These are phyloP conservation scores for Cercospora berteroae DNA, from an alignment of 2,329 filamentous ascomycete genomes.

Conservation along the genomic window DNA sequence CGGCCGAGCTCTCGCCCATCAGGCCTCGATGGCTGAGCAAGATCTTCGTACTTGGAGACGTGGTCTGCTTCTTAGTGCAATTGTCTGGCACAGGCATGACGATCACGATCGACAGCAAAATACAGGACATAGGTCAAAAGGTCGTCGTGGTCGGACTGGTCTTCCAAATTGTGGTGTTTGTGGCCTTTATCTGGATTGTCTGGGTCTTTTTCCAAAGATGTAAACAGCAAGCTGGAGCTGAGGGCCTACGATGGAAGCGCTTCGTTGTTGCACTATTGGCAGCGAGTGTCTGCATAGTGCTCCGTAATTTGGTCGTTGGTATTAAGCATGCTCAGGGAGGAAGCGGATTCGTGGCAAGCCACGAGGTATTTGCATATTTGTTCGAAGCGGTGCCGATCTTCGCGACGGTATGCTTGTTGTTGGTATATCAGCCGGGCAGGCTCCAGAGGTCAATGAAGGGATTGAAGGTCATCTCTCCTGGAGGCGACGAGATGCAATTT, in stretches of 20 bases:
- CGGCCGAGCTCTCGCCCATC: conserved; percentile 41
- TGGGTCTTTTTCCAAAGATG: conserved; percentile 50
- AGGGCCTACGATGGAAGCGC: conserved; percentile 36
- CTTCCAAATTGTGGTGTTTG: conserved; percentile 59
- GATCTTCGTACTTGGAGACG: conserved; percentile 56
- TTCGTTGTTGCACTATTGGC: conserved; percentile 42
- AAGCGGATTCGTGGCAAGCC: conserved; percentile 42
- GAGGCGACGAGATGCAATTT: not conserved
- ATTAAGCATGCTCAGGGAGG: conserved; percentile 50
- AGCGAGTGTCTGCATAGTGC: conserved; percentile 44
- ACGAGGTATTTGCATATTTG: conserved; percentile 47
- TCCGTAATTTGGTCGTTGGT: conserved; percentile 49
- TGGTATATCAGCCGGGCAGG: conserved; percentile 14
- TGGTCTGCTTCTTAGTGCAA: conserved; percentile 55
- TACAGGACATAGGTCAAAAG: conserved; percentile 45
- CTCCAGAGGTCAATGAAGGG: conserved; percentile 11
- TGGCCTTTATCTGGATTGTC: conserved; percentile 53
- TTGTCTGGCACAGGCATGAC: conserved; percentile 43
- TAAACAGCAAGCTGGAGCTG: conserved; percentile 18
- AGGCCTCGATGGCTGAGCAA: conserved; percentile 50
- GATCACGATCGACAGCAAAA: conserved; percentile 22
- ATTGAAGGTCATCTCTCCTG: not conserved
- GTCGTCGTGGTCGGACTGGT: conserved; percentile 57
- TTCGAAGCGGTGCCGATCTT: conserved; percentile 48
- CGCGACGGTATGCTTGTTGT: conserved; percentile 24